A percentile compares a stretch with the other conserved stretches of the same genome.
Evolutionary conservation across 495 filamentous ascomycete species (phyloP).

Genomic region (Lichina pygmaea): DNA sequence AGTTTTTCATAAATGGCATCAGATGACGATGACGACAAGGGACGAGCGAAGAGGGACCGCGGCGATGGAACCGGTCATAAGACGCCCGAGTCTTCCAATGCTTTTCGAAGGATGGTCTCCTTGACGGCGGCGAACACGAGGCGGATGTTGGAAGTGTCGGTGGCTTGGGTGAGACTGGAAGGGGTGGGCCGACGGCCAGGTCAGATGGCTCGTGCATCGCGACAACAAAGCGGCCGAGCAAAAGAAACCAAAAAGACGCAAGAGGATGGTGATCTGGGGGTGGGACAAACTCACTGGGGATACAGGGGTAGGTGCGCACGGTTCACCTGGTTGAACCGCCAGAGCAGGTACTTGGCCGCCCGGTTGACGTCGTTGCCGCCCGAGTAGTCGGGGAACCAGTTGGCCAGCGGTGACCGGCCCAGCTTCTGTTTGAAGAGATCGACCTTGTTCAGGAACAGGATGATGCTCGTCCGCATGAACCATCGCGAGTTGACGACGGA

Average conservation of each 20-base stretch:
- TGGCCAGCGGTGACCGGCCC: conserved; percentile 60
- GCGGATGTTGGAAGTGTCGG: conserved; percentile 93
- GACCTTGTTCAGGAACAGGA: conserved; percentile 94
- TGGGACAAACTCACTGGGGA: conserved; percentile 50
- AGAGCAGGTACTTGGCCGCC: conserved; percentile 88
- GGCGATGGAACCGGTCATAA: conserved; percentile 24
- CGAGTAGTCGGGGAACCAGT: conserved; percentile 94
- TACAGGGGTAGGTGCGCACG: conserved; percentile 87
- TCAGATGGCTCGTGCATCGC: neutral
- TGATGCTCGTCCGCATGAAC: conserved; percentile 98
- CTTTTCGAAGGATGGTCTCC: conserved; percentile 95
- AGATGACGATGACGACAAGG: neutral
- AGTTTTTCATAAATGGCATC: neutral
- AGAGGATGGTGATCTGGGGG: neutral
- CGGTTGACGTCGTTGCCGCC: conserved; percentile 94
- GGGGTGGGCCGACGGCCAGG: neutral
- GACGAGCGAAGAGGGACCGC: neutral
- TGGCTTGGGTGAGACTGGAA: conserved; percentile 79
- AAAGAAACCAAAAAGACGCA: neutral
- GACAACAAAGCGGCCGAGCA: conserved; percentile 9
- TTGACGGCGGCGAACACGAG: conserved; percentile 96
- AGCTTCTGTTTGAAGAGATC: conserved; percentile 93
- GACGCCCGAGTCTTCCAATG: conserved; percentile 91
- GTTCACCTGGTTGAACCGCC: conserved; percentile 98
- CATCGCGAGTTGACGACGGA: conserved; percentile 96